Evolutionary conservation across 305 asterid genomes (phyloP).

Genomic region (Fraxinus nigra): DNA sequence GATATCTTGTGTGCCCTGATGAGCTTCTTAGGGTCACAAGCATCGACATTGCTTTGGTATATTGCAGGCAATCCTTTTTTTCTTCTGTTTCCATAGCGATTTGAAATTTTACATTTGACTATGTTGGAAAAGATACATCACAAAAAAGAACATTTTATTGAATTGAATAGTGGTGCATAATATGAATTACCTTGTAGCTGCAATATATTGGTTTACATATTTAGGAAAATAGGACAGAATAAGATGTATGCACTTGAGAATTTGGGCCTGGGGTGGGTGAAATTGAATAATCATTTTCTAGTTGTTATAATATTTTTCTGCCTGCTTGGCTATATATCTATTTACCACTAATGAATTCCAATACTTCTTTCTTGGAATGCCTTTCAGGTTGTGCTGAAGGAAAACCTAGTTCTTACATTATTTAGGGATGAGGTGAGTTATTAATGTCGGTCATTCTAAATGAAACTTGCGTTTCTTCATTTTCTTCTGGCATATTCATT

Average conservation of each 20-base stretch:
- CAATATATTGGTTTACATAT: conserved; percentile 17
- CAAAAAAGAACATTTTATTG: not conserved
- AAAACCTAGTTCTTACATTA: conserved; percentile 80
- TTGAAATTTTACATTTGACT: conserved; percentile 5
- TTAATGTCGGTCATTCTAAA: conserved; percentile 17
- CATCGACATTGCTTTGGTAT: conserved; percentile 95
- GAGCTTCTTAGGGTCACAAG: conserved; percentile 99
- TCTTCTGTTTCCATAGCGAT: conserved; percentile 19
- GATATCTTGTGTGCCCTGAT: conserved; percentile 98
- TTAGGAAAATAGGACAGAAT: not conserved
- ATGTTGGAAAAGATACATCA: not conserved
- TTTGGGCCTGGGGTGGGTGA: not conserved
- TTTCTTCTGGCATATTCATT: not conserved
- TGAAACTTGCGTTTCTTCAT: not conserved
- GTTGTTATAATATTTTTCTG: not conserved
- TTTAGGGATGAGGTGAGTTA: conserved; percentile 95
- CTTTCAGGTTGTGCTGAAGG: conserved; percentile 93
- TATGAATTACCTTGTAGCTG: conserved; percentile 19
- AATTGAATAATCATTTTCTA: not conserved
- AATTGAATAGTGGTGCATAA: conserved; percentile 4
- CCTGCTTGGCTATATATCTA: not conserved
- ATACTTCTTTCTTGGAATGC: conserved; percentile 26
- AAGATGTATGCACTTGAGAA: not conserved
- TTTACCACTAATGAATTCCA: conserved; percentile 26
- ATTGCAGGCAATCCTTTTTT: conserved; percentile 24